Evolutionary conservation across 768 basidiomycete genomes (phyloP), one percentile per base, ranked within the genome.

Genomic region (Trichaptum fuscoviolaceum): DNA sequence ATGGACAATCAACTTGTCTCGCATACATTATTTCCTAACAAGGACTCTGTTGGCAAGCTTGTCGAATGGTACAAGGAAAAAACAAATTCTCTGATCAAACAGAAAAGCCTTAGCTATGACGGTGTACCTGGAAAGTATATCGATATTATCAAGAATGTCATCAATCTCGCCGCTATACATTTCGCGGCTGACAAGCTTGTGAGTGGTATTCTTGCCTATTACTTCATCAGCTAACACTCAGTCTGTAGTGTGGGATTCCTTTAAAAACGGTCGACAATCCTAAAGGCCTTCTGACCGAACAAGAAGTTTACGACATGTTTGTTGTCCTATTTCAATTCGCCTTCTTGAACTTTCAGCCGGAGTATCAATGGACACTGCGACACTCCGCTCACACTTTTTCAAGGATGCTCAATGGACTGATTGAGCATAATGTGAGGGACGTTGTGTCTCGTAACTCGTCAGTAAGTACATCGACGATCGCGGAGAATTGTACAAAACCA

Each of bases 131-230:
- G 78, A 52, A 75, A 69, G 58, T 78, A 77, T 42, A 70, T 86
- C 65, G 82, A 87, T 68, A 77, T 86, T 66, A 80, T 83, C 20
- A 75, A 77, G 52, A 81, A 83, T 66, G 83, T 85, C 15, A 75
- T 83, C 72, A 84, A 84, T 63, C 72, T 80, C 9, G 75, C 77
- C 24, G 73, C 76, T 1, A 76, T 79, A 0, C 77, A 81, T 64
- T 81, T 81, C 74, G 77, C 77, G 26, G 77, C 80, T 0, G 76
- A 79, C 64, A 70, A 75, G 65, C 65, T 82, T 23, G 81, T 81
- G 61, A 30, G 77, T 66, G 57, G 70, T 36, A 58, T 34, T 35
- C 58, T 42, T 36, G n/a, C 34, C 8, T 8, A 2, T 20, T 15
- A 34, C 27, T 23, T 35, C 18, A 6, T 5, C 25, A 25, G 10